Percentiles rank a stretch among this genome's conserved stretches.
Conservation (phyloP, 1,284 basidiomycete genomes). For the Pyrrhoderma lamaoense region DNA sequence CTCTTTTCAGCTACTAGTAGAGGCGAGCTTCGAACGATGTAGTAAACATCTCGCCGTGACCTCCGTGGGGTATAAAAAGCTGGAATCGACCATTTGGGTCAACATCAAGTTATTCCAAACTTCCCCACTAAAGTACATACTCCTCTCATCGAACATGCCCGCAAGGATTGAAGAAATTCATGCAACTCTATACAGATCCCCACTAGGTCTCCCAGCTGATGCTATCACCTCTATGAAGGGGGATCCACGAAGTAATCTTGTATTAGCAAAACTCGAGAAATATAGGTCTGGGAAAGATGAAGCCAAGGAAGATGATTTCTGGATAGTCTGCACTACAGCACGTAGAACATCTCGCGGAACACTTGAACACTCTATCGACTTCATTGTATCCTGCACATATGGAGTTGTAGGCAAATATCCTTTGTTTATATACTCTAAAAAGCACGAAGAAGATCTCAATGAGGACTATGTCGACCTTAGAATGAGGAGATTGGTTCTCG, state of each 20-base stretch:
- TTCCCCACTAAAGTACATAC: too few species aligned
- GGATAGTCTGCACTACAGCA: constrained; percentile 12
- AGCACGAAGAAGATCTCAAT: constrained; percentile 28
- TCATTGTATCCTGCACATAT: constrained; percentile 22
- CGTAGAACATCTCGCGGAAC: background rate
- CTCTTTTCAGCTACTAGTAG: too few species aligned
- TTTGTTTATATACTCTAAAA: constrained; percentile 43
- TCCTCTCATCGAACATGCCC: too few species aligned
- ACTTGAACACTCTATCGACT: constrained; percentile 17
- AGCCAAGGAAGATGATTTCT: constrained; percentile 9
- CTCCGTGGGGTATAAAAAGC: too few species aligned
- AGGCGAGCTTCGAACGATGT: too few species aligned
- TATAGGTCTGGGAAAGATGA: background rate
- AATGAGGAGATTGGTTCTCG: constrained; percentile 30
- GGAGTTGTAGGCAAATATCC: constrained; percentile 30
- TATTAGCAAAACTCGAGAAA: constrained; percentile 12
- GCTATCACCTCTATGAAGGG: constrained; percentile 4
- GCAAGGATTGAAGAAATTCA: constrained; percentile 4
- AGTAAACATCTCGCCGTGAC: too few species aligned
- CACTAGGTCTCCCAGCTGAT: constrained; percentile 1
- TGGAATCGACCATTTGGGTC: too few species aligned
- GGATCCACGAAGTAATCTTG: constrained; percentile 15
- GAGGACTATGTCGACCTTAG: constrained; percentile 28
- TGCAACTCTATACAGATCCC: background rate
- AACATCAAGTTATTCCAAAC: too few species aligned